Evolutionary conservation across 2,329 filamentous ascomycete species (phyloP), one percentile per base, ranked within the genome.

Genomic region (Fusarium acutatum): DNA sequence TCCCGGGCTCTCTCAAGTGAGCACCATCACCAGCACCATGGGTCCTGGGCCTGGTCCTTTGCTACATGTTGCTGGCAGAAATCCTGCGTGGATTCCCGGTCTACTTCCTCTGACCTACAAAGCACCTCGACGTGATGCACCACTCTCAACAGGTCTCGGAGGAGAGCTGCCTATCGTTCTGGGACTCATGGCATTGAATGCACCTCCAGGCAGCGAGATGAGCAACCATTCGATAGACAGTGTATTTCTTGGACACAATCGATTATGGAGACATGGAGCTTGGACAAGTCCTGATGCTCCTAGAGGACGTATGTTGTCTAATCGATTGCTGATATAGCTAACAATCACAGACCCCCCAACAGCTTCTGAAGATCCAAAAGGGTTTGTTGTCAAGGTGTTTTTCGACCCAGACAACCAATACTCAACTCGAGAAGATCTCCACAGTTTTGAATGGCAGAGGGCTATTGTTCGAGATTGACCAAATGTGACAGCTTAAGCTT

Each of bases 81-180:
- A 66, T 2, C 79, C 83, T 1, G 78, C 71, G n/a, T 85, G 83
- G 83, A 80, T 85, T 6, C 83, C 83, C 1, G 66, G 73, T 14
- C 68, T 85, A 18, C 73, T 85, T 4, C 83, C 83, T 1, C 13
- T 20, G 20, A 75, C 75, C 3, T 84, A 83, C 64, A 56, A 41
- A 24, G 76, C 77, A 37, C 74, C 75, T 1, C 6, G 14, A 7
- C 2, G 44, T 6, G 20, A 40, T 10, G 14, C 64, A 3, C 73
- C 56, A 7, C 49, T 10, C 0, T 84, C 83, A 0, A 24, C 11
- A 1, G 83, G 83, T 0, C 79, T 85, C 2, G 78, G 80, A 3
- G 84, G 84, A 22, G 79, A 83, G n/a, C 59, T 85, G 18, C 73
- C 79, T 7, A 79, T 84, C 12, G 72, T 85, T 17, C 71, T 85